phyloP scores from a whole-genome alignment of 2,329 filamentous ascomycete genomes.

The Monosporascus sp. region DNA sequence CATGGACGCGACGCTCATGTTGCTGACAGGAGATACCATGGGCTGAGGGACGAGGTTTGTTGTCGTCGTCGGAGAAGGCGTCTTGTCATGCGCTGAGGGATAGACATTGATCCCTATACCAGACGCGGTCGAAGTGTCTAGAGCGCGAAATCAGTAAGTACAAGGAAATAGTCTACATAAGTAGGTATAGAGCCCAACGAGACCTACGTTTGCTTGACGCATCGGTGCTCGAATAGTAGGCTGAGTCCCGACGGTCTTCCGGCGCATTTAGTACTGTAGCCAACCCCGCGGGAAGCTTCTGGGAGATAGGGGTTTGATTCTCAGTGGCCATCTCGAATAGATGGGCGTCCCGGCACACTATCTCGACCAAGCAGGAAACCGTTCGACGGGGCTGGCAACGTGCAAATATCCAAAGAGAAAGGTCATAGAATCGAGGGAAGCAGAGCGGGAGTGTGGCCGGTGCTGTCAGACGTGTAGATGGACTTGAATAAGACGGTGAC shows the following conservation, averaged over 20 bases:
- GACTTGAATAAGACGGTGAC: too few species aligned
- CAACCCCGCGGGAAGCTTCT: conserved; percentile 44
- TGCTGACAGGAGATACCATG: conserved; percentile 52
- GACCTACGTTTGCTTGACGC: conserved; percentile 47
- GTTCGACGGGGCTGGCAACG: too few species aligned
- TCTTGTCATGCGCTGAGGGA: conserved; percentile 53
- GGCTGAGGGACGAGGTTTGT: conserved; percentile 47
- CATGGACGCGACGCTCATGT: conserved; percentile 64
- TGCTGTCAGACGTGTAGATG: too few species aligned
- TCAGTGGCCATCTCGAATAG: conserved; percentile 31
- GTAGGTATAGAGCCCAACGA: conserved; percentile 4
- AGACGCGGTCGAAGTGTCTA: conserved; percentile 44
- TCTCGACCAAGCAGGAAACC: not conserved
- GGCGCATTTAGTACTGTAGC: conserved; percentile 48
- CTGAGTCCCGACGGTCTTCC: conserved; percentile 47
- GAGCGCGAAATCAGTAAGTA: conserved; percentile 13
- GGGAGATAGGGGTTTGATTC: conserved; percentile 31
- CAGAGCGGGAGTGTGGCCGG: too few species aligned
- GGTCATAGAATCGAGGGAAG: too few species aligned
- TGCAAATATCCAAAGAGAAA: too few species aligned
- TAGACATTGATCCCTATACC: conserved; percentile 40
- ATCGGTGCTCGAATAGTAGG: conserved; percentile 46
- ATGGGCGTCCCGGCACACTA: not conserved
- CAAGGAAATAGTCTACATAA: conserved; percentile 5
- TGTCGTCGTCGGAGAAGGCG: conserved; percentile 55